A percentile compares a stretch with the other conserved stretches of the same genome.
Evolutionary conservation across 2,329 filamentous ascomycete genomes (phyloP).

Genomic region (Fusarium sp.): DNA sequence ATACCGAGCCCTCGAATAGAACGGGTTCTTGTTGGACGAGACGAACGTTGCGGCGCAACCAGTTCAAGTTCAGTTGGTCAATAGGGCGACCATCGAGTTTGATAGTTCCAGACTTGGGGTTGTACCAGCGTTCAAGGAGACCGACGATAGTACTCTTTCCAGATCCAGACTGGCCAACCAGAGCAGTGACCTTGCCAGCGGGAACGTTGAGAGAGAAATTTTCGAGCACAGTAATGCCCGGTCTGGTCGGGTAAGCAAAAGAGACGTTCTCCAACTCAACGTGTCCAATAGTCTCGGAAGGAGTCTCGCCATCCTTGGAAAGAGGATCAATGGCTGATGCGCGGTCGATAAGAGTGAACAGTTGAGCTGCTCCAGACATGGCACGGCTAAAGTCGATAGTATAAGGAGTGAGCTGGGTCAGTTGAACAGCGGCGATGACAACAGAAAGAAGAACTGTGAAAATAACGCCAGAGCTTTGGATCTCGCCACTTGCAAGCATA

Average conservation of each 20-base stretch:
- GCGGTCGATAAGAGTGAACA: constrained; percentile 54
- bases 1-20: constrained; percentile 61
- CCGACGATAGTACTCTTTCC: constrained; percentile 56
- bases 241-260: constrained; percentile 59
- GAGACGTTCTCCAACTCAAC: constrained; percentile 56
- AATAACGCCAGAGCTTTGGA: constrained; percentile 52
- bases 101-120: constrained; percentile 49
- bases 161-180: constrained; percentile 54
- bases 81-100: constrained; percentile 52
- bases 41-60: constrained; percentile 53
- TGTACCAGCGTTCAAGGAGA: constrained; percentile 55
- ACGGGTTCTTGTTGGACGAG: constrained; percentile 57
- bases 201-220: constrained; percentile 57
- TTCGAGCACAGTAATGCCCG: constrained; percentile 55
- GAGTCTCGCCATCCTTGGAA: constrained; percentile 47
- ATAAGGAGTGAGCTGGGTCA: constrained; percentile 53
- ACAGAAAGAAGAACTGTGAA: constrained; percentile 56
- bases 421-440: constrained; percentile 51
- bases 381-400: constrained; percentile 54
- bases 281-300: constrained; percentile 45
- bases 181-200: constrained; percentile 57
- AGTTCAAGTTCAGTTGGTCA: constrained; percentile 52
- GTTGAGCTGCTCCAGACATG: constrained; percentile 49
- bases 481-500: constrained; percentile 53
- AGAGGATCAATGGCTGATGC: constrained; percentile 53